Percentiles rank a stretch among this genome's conserved stretches.
Conservation (phyloP, 768 basidiomycete species). For the Mycena olivaceomarginata region DNA sequence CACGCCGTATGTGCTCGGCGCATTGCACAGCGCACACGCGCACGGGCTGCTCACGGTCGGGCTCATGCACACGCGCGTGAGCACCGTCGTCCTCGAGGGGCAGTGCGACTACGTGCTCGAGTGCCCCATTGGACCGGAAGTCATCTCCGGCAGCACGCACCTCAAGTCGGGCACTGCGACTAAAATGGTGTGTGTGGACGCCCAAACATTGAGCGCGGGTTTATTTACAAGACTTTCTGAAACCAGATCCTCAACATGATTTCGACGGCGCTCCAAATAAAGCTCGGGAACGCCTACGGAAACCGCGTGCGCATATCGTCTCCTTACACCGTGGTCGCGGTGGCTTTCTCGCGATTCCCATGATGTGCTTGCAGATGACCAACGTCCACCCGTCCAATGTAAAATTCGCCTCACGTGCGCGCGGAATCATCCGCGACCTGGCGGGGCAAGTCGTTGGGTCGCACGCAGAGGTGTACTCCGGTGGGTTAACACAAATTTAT, state of each 20-base stretch:
- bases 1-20: conserved; percentile 59
- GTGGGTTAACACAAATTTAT: conserved; percentile 11
- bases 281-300: conserved; percentile 58
- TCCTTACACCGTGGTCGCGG: not conserved
- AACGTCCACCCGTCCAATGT: conserved; percentile 55
- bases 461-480: conserved; percentile 37
- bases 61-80: conserved; percentile 52
- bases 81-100: conserved; percentile 48
- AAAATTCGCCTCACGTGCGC: conserved; percentile 54
- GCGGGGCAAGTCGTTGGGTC: conserved; percentile 35
- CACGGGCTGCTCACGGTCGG: conserved; percentile 54
- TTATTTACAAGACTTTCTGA: not conserved
- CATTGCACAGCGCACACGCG: conserved; percentile 48
- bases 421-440: conserved; percentile 55
- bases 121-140: conserved; percentile 55
- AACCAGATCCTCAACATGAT: conserved; percentile 59
- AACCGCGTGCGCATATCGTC: conserved; percentile 51
- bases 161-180: conserved; percentile 61
- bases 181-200: conserved; percentile 51
- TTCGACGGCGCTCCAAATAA: conserved; percentile 57
- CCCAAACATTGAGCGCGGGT: not conserved
- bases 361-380: conserved; percentile 52
- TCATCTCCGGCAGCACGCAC: conserved; percentile 57
- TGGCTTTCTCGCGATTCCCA: not conserved
- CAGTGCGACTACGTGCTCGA: conserved; percentile 53